phyloP scores from a whole-genome alignment of 2,329 filamentous ascomycete genomes.

The Paracoccidioides lutzii region DNA sequence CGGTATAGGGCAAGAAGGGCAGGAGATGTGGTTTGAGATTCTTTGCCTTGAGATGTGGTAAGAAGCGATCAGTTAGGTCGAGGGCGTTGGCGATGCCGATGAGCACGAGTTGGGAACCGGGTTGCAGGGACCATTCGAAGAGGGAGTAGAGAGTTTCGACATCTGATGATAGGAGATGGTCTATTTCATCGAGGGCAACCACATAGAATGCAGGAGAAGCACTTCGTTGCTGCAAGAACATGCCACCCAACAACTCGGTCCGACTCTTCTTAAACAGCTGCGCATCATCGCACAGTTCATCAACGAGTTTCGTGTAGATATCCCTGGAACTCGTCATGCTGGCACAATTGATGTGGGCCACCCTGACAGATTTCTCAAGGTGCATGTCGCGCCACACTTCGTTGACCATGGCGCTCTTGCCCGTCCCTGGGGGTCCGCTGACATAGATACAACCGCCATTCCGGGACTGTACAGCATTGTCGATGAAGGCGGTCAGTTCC shows the following conservation, averaged over 20 bases:
- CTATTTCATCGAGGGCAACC: constrained; percentile 89
- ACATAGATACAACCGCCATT: constrained; percentile 80
- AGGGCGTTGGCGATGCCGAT: constrained; percentile 93
- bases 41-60: constrained; percentile 83
- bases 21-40: constrained; percentile 82
- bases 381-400: constrained; percentile 54
- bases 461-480: constrained; percentile 45
- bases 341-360: constrained; percentile 89
- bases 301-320: constrained; percentile 66
- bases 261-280: constrained; percentile 54
- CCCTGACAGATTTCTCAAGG: constrained; percentile 39
- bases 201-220: constrained; percentile 49
- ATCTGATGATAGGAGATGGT: constrained; percentile 80
- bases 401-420: constrained; percentile 87
- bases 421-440: constrained; percentile 88
- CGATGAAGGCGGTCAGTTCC: constrained; percentile 58
- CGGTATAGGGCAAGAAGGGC: constrained; percentile 85
- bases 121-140: constrained; percentile 91
- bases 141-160: constrained; percentile 79
- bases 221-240: constrained; percentile 53
- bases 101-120: constrained; percentile 64
- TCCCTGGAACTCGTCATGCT: constrained; percentile 82
- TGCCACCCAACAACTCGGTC: constrained; percentile 51
- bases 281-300: constrained; percentile 51
- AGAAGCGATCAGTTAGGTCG: constrained; percentile 86